phyloP scores from a whole-genome alignment of 768 basidiomycete species.

The Phlegmacium glaucopus region DNA sequence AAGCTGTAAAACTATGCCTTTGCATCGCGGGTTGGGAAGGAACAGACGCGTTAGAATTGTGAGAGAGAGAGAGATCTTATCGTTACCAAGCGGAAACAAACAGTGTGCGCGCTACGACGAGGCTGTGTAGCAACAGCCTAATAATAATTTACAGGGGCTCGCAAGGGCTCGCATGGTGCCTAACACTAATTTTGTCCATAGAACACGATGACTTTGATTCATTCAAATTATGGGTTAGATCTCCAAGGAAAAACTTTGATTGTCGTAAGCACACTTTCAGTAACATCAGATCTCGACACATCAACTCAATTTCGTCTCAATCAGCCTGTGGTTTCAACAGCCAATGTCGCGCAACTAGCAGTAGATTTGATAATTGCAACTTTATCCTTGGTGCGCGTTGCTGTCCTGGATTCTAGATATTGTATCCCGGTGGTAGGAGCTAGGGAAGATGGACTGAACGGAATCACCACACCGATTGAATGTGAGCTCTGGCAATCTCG shows the following conservation, averaged over 20 bases:
- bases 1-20: constrained; percentile 74
- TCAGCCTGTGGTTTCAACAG: constrained; percentile 74
- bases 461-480: constrained; percentile 76
- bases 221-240: constrained; percentile 25
- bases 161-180: too few relatives aligned
- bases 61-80: constrained; percentile 16
- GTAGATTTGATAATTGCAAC: constrained; percentile 72
- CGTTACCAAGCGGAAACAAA: constrained; percentile 17
- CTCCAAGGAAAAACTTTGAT: constrained; percentile 40
- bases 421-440: constrained; percentile 71
- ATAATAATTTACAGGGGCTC: too few relatives aligned
- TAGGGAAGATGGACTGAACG: constrained; percentile 56
- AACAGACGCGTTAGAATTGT: constrained; percentile 12
- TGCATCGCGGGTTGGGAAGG: constrained; percentile 43
- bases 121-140: too few relatives aligned
- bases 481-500: constrained; percentile 38
- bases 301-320: constrained; percentile 8
- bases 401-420: constrained; percentile 57
- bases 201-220: constrained; percentile 34
- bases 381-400: constrained; percentile 56
- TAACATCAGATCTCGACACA: background rate
- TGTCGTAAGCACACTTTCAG: constrained; percentile 32
- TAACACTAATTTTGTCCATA: too few relatives aligned
- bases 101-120: constrained; percentile 12
- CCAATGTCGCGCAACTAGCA: constrained; percentile 79